phyloP scores from a whole-genome alignment of 1,284 basidiomycete species.

The Sanghuangporus sanghuang region DNA sequence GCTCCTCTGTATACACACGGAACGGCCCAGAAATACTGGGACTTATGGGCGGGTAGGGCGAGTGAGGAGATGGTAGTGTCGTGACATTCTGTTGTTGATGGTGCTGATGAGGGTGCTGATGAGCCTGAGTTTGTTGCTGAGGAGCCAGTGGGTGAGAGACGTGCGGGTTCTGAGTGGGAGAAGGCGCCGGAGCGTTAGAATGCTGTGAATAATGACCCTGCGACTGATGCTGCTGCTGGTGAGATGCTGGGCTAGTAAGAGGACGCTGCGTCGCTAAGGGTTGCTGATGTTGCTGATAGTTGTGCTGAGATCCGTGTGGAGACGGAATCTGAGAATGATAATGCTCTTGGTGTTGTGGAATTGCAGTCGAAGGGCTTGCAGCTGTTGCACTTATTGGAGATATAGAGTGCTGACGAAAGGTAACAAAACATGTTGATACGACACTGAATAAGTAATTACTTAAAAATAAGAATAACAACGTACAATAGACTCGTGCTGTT shows the following conservation, averaged over 20 bases:
- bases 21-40: not conserved
- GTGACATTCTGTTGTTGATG: not conserved
- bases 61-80: conserved; percentile 1
- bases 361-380: not conserved
- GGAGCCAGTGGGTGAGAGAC: not conserved
- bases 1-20: not conserved
- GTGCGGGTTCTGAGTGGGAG: not conserved
- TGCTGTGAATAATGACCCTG: not conserved
- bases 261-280: not conserved
- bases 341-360: conserved; percentile 3
- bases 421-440: not conserved
- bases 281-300: not conserved
- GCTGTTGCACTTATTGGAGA: not conserved
- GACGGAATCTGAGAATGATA: not conserved
- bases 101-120: not conserved
- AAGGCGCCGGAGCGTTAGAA: not conserved
- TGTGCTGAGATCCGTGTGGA: conserved; percentile 1
- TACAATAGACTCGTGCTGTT: not conserved
- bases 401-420: not conserved
- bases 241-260: not conserved
- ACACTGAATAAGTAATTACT: not conserved
- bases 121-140: not conserved
- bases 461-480: not conserved
- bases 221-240: conserved; percentile 1
- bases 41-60: not conserved